Evolutionary conservation across 2,329 filamentous ascomycete species (phyloP), one percentile per base, ranked within the genome.

Genomic region (Fonsecaea pedrosoi): DNA sequence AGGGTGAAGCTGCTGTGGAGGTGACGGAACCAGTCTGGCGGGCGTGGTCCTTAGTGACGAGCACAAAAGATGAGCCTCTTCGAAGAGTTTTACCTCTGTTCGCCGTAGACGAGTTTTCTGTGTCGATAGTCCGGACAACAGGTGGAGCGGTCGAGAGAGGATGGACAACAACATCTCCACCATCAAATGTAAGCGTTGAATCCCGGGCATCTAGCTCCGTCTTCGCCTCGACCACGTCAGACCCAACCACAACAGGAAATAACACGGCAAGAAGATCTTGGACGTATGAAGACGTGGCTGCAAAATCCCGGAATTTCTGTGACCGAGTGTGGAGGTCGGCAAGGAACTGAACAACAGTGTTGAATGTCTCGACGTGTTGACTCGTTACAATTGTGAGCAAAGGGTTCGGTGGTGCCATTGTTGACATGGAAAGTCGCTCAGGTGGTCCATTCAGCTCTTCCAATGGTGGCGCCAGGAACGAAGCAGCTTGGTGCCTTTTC

Each of bases 21-120:
- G 60, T 30, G 18, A 57, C 40, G 13, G 50, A 50, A 30, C 65
- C 62, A 37, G 62, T 69, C 35, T 65, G 62, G 59, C 57, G 66
- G 32, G 62, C 54, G 8, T 67, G 59, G n/a, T 71, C 68, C 55
- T 63, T 64, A 5, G 91, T 93, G 25, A 99, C 84, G 1, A 99
- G 85, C 35, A 98, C 89, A 76, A 98, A 99, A 0, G 94, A 97
- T 0, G 94, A 97, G 1, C 92, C 90, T 72, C 94, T 88, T 38
- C 90, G 88, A 32, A 96, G 82, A 21, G 67, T 65, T 35, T 71
- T 69, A 18, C 67, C 69, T 61, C 71, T 58, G n/a, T 60, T 64
- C 32, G 58, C 78, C n/a, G 79, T 79, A 13, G 82, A 81, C 40
- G 84, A 63, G 78, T 80, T 61, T 78, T 85, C 56, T 78, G 87